phyloP scores from a whole-genome alignment of 1,284 basidiomycete species.

The Cryptococcus deneoformans region DNA sequence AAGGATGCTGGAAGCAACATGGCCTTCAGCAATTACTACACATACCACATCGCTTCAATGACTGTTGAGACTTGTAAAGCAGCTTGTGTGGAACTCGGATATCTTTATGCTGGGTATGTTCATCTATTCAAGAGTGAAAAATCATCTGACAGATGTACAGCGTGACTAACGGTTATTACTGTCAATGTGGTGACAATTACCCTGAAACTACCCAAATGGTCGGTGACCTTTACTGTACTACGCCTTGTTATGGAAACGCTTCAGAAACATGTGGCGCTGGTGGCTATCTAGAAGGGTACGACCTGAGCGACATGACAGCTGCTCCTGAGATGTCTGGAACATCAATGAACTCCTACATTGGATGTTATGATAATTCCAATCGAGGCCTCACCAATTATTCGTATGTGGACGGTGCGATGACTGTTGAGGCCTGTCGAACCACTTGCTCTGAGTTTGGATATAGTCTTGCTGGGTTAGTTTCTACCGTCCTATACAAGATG shows the following conservation, averaged over 20 bases:
- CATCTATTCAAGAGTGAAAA: not conserved
- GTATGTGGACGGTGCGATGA: constrained; percentile 16
- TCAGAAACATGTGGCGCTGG: constrained; percentile 23
- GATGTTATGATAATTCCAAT: constrained; percentile 18
- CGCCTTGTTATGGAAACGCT: constrained; percentile 19
- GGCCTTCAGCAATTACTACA: constrained; percentile 16
- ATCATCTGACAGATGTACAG: not conserved
- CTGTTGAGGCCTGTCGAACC: constrained; percentile 19
- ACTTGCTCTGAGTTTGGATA: constrained; percentile 23
- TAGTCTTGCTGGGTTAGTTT: constrained; percentile 3
- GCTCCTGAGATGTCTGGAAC: constrained; percentile 8
- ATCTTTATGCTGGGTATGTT: constrained; percentile 15
- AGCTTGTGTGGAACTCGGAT: constrained; percentile 23
- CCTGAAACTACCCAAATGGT: constrained; percentile 10
- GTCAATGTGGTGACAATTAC: constrained; percentile 14
- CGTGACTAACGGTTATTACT: constrained; percentile 4
- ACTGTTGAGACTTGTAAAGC: constrained; percentile 25
- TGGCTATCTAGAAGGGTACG: constrained; percentile 13
- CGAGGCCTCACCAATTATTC: constrained; percentile 19
- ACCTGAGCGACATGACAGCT: not conserved
- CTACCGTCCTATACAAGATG: not conserved
- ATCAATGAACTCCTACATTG: constrained; percentile 9
- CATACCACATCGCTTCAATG: constrained; percentile 18
- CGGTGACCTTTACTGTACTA: constrained; percentile 10
- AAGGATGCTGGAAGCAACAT: constrained; percentile 9